These are phyloP conservation scores for Lasiodiplodia citricola DNA, from an alignment of 2,329 filamentous ascomycete species.

Conservation along the genomic window DNA sequence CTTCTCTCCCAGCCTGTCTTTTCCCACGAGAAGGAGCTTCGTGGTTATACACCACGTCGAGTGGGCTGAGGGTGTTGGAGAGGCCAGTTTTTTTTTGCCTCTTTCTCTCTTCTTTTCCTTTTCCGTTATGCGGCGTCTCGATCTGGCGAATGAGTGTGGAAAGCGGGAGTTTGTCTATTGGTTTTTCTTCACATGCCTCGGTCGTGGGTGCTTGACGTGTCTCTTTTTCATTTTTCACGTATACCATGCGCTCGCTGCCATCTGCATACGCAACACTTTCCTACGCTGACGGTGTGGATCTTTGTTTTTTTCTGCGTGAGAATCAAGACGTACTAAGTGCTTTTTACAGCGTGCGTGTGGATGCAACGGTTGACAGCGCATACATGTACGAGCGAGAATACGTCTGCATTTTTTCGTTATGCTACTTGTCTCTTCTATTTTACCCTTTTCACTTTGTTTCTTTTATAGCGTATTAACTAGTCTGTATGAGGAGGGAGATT, in stretches of 20 bases:
- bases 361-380: background rate
- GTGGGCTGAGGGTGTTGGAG: background rate
- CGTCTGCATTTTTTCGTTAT: background rate
- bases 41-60: background rate
- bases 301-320: background rate
- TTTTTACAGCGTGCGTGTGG: background rate
- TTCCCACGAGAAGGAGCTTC: background rate
- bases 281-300: background rate
- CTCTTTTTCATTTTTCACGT: background rate
- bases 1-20: background rate
- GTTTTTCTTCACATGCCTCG: background rate
- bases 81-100: background rate
- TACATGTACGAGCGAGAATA: background rate
- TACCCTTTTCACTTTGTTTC: background rate
- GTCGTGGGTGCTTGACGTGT: background rate
- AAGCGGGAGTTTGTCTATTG: background rate
- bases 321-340: background rate
- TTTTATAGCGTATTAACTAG: too few relatives aligned
- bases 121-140: background rate
- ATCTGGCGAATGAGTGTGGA: background rate
- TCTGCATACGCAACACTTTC: background rate
- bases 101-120: background rate
- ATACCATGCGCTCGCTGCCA: background rate
- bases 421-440: background rate
- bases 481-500: too few relatives aligned